These are phyloP conservation scores for Paulownia fortunei DNA, from an alignment of 257 asterid species.

Conservation along the genomic window DNA sequence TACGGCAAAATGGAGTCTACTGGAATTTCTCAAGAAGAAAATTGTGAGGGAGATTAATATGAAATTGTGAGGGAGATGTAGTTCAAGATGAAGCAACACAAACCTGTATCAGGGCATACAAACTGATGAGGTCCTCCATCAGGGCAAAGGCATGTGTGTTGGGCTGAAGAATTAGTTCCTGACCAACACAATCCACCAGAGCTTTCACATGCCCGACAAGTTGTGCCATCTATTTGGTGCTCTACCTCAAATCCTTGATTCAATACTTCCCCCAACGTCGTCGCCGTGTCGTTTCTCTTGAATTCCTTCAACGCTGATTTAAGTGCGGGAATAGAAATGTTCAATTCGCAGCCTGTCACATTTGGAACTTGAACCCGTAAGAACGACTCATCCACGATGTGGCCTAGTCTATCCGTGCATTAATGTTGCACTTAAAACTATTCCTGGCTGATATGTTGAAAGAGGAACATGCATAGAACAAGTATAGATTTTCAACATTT, in stretches of 20 bases:
- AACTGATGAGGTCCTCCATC: background rate
- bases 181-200: background rate
- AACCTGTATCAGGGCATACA: background rate
- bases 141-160: slow-evolving; percentile 1
- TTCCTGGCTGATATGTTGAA: background rate
- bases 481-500: background rate
- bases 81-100: background rate
- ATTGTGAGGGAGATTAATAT: too few species aligned
- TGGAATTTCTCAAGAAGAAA: too few species aligned
- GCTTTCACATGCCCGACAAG: background rate
- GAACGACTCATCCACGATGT: background rate
- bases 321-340: background rate
- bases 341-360: background rate
- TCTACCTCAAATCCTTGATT: slow-evolving; percentile 2
- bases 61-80: too few species aligned
- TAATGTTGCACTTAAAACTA: background rate
- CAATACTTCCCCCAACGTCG: background rate
- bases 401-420: background rate
- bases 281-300: background rate
- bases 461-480: background rate
- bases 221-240: background rate
- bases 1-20: background rate
- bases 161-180: background rate
- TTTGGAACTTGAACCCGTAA: background rate
- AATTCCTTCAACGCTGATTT: background rate